Percentiles rank a stretch among this genome's conserved stretches.
Evolutionary conservation across 177 flowering plant species (phyloP).

Genomic region (Telopea speciosissima): DNA sequence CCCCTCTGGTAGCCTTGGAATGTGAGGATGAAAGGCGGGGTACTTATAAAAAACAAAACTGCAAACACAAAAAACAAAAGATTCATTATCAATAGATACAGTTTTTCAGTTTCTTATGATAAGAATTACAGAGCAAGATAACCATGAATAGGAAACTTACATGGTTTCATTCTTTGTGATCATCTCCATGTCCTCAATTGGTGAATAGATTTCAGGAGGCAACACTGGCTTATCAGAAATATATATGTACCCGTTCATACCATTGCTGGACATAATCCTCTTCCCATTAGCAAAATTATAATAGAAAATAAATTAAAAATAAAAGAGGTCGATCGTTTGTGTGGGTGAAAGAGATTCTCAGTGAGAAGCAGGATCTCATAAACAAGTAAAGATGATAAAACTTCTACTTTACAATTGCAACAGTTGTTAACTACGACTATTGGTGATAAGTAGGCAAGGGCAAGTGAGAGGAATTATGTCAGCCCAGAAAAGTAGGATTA

Average conservation of each 20-base stretch:
- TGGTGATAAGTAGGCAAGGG: too few species aligned
- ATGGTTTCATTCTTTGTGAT: constrained; percentile 23
- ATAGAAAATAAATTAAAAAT: too few species aligned
- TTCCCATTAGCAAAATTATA: constrained; percentile 1
- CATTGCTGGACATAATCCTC: constrained; percentile 29
- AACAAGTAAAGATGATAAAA: too few species aligned
- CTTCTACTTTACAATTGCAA: neutral
- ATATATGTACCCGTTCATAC: constrained; percentile 47
- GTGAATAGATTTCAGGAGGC: constrained; percentile 28
- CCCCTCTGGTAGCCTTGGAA: constrained; percentile 38
- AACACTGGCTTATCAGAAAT: constrained; percentile 28
- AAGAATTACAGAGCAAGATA: neutral
- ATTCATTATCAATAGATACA: neutral
- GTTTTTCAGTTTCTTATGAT: neutral
- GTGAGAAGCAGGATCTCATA: neutral
- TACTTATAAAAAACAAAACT: constrained; percentile 37
- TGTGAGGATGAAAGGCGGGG: constrained; percentile 42
- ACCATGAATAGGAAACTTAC: constrained; percentile 15
- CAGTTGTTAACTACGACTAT: too few species aligned
- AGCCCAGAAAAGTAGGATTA: too few species aligned
- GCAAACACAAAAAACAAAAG: constrained; percentile 1
- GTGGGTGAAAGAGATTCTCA: neutral
- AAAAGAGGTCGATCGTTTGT: too few species aligned
- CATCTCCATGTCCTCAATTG: constrained; percentile 23
- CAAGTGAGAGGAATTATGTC: too few species aligned